Evolutionary conservation across 768 basidiomycete genomes (phyloP).

Genomic region (Pleurotus cornucopiae): DNA sequence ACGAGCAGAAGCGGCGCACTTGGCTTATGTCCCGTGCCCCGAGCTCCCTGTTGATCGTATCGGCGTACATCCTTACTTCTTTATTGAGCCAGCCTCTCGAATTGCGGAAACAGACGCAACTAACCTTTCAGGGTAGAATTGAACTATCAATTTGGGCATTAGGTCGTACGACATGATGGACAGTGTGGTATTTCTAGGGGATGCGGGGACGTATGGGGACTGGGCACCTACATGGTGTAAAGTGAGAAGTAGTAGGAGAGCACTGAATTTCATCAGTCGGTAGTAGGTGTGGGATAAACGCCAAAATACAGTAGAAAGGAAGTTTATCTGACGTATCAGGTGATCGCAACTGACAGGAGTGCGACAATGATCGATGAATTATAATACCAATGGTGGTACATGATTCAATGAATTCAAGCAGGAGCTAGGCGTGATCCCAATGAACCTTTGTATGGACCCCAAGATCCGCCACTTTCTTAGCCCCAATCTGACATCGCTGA

Average conservation of each 20-base stretch:
- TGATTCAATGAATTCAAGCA: too few species aligned
- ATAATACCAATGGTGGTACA: too few species aligned
- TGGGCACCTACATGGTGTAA: too few species aligned
- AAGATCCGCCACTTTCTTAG: not conserved
- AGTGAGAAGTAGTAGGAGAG: too few species aligned
- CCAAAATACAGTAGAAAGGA: too few species aligned
- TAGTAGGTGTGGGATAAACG: too few species aligned
- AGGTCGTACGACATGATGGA: slow-evolving; percentile 12
- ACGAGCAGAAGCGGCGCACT: too few species aligned
- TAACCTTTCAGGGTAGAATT: too few species aligned
- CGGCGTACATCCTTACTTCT: slow-evolving; percentile 25
- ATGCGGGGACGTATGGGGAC: slow-evolving; percentile 64
- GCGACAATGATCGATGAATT: too few species aligned
- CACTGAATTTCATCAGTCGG: too few species aligned
- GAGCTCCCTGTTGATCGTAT: slow-evolving; percentile 46
- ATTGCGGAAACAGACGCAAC: slow-evolving; percentile 49
- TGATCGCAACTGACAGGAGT: too few species aligned
- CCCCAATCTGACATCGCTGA: slow-evolving; percentile 1
- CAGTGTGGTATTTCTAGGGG: slow-evolving; percentile 63
- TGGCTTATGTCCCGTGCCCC: slow-evolving; percentile 3
- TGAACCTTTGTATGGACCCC: not conserved
- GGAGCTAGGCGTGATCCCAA: not conserved
- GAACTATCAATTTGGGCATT: not conserved
- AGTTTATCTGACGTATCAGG: too few species aligned
- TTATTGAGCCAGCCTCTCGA: slow-evolving; percentile 53